These are phyloP conservation scores for Lachnellula subtilissima DNA, from an alignment of 2,329 filamentous ascomycete species.

Conservation along the genomic window DNA sequence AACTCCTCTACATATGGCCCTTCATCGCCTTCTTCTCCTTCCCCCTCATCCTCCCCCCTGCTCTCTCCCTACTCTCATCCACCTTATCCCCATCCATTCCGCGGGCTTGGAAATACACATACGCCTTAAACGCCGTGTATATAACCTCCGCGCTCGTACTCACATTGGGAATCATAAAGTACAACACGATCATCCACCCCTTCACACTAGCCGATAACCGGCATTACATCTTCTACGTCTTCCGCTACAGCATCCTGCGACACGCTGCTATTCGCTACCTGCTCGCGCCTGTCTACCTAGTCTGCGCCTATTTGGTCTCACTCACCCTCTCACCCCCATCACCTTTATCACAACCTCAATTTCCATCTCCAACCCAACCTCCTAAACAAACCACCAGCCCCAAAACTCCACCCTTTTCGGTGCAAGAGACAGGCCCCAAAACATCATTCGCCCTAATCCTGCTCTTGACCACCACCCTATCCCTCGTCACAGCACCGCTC, in stretches of 20 bases:
- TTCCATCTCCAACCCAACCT: constrained; percentile 2
- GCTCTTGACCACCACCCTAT: constrained; percentile 67
- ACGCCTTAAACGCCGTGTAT: constrained; percentile 3
- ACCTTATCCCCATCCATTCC: constrained; percentile 7
- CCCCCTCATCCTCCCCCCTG: constrained; percentile 58
- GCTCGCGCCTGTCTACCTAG: constrained; percentile 65
- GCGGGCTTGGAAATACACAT: constrained; percentile 5
- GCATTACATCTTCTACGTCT: constrained; percentile 96
- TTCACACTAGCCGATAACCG: constrained; percentile 95
- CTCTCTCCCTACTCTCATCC: constrained; percentile 28
- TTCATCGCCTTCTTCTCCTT: constrained; percentile 86
- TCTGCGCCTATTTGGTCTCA: constrained; percentile 65
- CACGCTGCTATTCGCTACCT: constrained; percentile 60
- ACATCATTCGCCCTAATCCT: constrained; percentile 53
- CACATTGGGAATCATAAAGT: constrained; percentile 53
- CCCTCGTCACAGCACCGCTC: constrained; percentile 80
- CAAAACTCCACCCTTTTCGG: background rate
- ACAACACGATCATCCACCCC: constrained; percentile 91
- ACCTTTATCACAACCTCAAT: constrained; percentile 16
- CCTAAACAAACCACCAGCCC: constrained; percentile 1
- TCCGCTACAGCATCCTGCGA: constrained; percentile 72
- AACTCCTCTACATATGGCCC: constrained; percentile 95
- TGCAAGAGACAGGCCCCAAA: constrained; percentile 15
- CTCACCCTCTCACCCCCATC: constrained; percentile 49
- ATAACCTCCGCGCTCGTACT: constrained; percentile 4